phyloP scores from a whole-genome alignment of 2,329 filamentous ascomycete genomes.

The Teratosphaeria epicoccoides region DNA sequence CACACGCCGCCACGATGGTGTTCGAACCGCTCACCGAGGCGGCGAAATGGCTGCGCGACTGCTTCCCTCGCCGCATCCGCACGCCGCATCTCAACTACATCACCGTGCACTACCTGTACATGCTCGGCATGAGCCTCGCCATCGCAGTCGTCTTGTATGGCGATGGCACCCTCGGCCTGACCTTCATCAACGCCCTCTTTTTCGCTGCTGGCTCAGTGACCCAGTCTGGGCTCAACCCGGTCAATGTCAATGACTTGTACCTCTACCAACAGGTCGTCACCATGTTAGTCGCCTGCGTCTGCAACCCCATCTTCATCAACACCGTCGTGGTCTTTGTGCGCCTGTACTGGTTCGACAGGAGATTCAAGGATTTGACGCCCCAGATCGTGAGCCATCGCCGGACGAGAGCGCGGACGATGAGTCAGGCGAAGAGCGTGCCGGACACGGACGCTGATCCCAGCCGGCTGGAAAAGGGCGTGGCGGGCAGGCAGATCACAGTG shows the following conservation, averaged over 20 bases:
- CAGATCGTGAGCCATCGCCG: slow-evolving; percentile 59
- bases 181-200: slow-evolving; percentile 81
- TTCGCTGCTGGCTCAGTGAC: slow-evolving; percentile 78
- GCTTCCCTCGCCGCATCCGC: neutral
- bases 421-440: slow-evolving; percentile 28
- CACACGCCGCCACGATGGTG: neutral
- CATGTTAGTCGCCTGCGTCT: slow-evolving; percentile 59
- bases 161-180: slow-evolving; percentile 39
- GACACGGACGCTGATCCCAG: slow-evolving; percentile 34
- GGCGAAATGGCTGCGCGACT: neutral
- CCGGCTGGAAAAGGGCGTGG: slow-evolving; percentile 52
- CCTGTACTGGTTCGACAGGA: slow-evolving; percentile 96
- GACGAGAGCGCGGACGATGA: slow-evolving; percentile 51
- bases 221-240: slow-evolving; percentile 83
- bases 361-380: slow-evolving; percentile 72
- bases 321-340: slow-evolving; percentile 82
- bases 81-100: slow-evolving; percentile 53
- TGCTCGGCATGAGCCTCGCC: slow-evolving; percentile 61
- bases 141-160: slow-evolving; percentile 69
- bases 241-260: slow-evolving; percentile 39
- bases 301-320: slow-evolving; percentile 77
- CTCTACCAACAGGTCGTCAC: slow-evolving; percentile 50
- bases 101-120: slow-evolving; percentile 70
- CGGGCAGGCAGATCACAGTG: slow-evolving; percentile 55
- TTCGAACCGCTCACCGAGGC: slow-evolving; percentile 1